Base-by-base conservation (phyloP, 139 green algal species). In the Coelastrella sp. region DNA sequence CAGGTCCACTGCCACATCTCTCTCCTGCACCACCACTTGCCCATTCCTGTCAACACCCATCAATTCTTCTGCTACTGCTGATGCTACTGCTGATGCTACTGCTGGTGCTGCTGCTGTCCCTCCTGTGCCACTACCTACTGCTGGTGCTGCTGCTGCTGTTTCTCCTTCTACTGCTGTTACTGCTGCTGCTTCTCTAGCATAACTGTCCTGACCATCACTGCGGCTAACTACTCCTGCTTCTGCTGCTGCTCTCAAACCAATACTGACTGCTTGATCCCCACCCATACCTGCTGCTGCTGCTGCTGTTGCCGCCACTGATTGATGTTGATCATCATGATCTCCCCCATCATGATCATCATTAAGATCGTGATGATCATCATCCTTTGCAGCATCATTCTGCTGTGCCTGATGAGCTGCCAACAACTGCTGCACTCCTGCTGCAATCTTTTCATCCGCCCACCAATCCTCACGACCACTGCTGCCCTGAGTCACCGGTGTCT, bases 401-500 rank as follows among this genome's bases (percentile, higher is more conserved):
- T 57, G 56, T 68, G 79, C 57, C 57, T 27, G 57, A 56, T 85
- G 35, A 4, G 82, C 82, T 35, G 68, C 60, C 24, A 87, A n/a
- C 60, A 87, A 11, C 25, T 66, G 9, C 10, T 78, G 82, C 12
- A 59, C 60, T 19, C 60, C 60, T 25, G 35, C 9, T n/a, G 24
- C 61, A 25, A 87, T 56, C 19, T 17, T 17, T 60, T 87, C 82
- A 63, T 76, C 82, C 11, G 49, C 82, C 82, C 82, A 87, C 82
- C 82, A 87, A 19, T 87, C 70, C 6, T 63, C 19, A 6, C 20
- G 19, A 20, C 24, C 57, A 0, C 25, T 14, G 58, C 79, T 85
- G 79, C 56, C 79, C 9, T 85, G 56, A 0, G 79, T 75, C 15
- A 9, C 25, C n/a, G 61, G 60, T 35, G n/a, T 66, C 17, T 84